Evolutionary conservation across 164 flowering plant species (phyloP).

Genomic region (Litsea cubeba): DNA sequence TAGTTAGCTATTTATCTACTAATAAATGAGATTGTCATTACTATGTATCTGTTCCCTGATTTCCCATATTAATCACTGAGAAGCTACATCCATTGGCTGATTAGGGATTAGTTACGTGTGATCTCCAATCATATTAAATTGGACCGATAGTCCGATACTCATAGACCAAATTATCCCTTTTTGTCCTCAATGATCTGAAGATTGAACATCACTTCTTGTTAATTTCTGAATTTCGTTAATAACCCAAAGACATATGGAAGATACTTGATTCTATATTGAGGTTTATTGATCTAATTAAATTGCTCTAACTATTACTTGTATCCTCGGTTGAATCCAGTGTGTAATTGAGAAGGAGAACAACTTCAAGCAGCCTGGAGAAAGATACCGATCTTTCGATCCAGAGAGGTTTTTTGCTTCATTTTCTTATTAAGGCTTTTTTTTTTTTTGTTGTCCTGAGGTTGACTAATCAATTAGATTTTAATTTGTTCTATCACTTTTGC

Average conservation of each 20-base stretch:
- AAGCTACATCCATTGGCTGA: background rate
- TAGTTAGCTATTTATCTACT: background rate
- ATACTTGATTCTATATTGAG: background rate
- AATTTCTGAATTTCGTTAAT: background rate
- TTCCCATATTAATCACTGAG: background rate
- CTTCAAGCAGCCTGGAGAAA: constrained; percentile 95
- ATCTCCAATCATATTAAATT: background rate
- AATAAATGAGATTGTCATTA: background rate
- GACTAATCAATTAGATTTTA: background rate
- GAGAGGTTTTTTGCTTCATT: constrained; percentile 49
- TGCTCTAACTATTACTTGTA: background rate
- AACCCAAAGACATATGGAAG: too few species aligned
- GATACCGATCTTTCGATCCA: constrained; percentile 71
- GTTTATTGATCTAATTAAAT: background rate
- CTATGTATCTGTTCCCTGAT: background rate
- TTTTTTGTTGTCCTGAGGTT: background rate
- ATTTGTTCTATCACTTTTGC: constrained; percentile 4
- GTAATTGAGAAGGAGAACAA: constrained; percentile 84
- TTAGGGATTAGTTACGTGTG: background rate
- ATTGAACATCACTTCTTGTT: background rate
- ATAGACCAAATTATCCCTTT: background rate
- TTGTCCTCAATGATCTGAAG: background rate
- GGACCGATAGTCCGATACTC: too few species aligned
- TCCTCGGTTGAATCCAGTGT: constrained; percentile 35
- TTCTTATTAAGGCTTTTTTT: background rate